Evolutionary conservation across 192 early-diverging fungal genomes (phyloP), one percentile per base, ranked within the genome.

Genomic region (Chytriomyces confervae): DNA sequence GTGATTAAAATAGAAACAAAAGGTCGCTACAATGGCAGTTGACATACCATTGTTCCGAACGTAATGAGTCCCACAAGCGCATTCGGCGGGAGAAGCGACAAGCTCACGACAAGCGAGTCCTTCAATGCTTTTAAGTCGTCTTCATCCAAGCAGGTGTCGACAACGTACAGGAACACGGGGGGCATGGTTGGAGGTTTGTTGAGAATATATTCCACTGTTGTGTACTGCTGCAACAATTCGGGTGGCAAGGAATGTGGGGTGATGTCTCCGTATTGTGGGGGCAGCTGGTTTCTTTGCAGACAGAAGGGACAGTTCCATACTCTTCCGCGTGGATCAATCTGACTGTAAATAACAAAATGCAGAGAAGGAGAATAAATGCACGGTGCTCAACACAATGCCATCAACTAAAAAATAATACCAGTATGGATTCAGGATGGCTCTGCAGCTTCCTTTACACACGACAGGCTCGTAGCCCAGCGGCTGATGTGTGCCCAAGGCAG

Each of bases 281-380:
- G 97, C 79, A 99, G 94, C 79, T 94, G 94, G 84, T 98, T 99
- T 53, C 98, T 91, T 80, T 95, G 93, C 80, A 97, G 83, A 79
- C 98, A 98, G 84, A 99, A 96, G n/a, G 98, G 95, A 78, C 97
- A 99, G 72, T 97, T 96, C 97, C 97, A 99, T 44, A 98, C 87
- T 83, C 95, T 96, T 10, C 91, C 93, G 48, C 95, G 95, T 23
- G 96, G 91, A 84, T 99, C 97, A 77, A 98, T 95, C 87, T 98
- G 96, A 81, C 95, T 96, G 75, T 20, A 63, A 47, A 45, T 6
- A 10, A 65, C 18, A 66, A 69, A n/a, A 23, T 61, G 3, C 36
- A 20, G 16, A 3, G 13, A 45, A 45, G 24, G 44, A 49, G 29
- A 44, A 43, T 47, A 13, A 11, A 69, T 48, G n/a, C 48, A 69